phyloP scores from a whole-genome alignment of 1,284 basidiomycete species.

The Ustilago xerochloae region DNA sequence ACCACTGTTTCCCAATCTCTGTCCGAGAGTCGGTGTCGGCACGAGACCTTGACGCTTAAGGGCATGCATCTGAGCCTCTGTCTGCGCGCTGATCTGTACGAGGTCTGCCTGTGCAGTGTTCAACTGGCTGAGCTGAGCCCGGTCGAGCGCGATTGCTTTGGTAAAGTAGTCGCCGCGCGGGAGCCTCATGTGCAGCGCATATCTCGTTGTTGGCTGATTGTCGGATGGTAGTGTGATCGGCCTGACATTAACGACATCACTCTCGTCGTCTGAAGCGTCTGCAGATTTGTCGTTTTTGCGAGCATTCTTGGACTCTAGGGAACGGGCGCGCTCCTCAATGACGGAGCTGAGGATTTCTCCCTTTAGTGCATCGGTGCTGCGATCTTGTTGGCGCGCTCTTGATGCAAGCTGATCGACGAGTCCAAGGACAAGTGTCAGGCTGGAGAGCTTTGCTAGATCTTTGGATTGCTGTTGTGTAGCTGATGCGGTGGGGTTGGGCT shows the following conservation, averaged over 20 bases:
- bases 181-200: slow-evolving; percentile 64
- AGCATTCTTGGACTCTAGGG: slow-evolving; percentile 19
- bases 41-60: slow-evolving; percentile 27
- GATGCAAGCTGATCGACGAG: slow-evolving; percentile 48
- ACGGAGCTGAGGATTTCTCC: slow-evolving; percentile 20
- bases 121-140: slow-evolving; percentile 22
- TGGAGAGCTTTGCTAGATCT: slow-evolving; percentile 22
- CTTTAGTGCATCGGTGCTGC: slow-evolving; percentile 16
- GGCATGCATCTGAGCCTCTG: slow-evolving; percentile 26
- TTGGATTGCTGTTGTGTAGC: neutral
- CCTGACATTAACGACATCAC: neutral
- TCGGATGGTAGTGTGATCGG: neutral
- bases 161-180: slow-evolving; percentile 65
- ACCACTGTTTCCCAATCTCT: slow-evolving; percentile 27
- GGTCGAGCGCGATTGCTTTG: slow-evolving; percentile 49
- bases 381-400: slow-evolving; percentile 20
- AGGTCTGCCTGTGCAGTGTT: slow-evolving; percentile 57
- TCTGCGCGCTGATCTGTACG: slow-evolving; percentile 52
- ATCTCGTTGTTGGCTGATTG: slow-evolving; percentile 25
- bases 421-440: slow-evolving; percentile 28
- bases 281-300: neutral
- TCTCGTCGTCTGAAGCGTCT: neutral
- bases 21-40: slow-evolving; percentile 42
- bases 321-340: slow-evolving; percentile 19
- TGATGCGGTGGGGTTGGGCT: neutral